Evolutionary conservation across 169 alveolate species (phyloP), one percentile per base, ranked within the genome.

Genomic region (Cystoisospora suis): DNA sequence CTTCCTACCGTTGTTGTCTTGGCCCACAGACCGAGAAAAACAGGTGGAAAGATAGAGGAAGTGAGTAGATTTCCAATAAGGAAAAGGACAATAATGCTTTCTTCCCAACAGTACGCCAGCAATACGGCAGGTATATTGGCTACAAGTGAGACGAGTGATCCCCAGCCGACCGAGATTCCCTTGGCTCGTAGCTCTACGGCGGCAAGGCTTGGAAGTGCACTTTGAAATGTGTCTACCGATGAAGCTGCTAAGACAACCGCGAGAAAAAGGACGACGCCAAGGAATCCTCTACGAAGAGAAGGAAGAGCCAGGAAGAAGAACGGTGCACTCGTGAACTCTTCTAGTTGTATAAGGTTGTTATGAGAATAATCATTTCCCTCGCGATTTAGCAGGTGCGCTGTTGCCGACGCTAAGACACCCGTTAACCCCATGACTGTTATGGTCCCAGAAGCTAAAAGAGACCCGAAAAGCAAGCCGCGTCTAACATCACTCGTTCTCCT

Each of bases 41-140:
- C 27, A 38, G 83, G 83, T 56, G 83, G 83, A 38, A 34, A 72
- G 56, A 40, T 7, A 2, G 83, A 46, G 15, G 83, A 46, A 0
- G 83, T 40, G 56, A 72, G 83, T 29, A 72, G 83, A 53, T 72
- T 72, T 46, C 83, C 83, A 17, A 72, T 72, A 12, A 72, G 83
- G 32, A 72, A 3, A 38, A 72, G 83, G 27, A 40, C 58, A 9
- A 72, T 34, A 38, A 72, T 4, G 32, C 83, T 72, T 17, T 72
- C 83, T 17, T 12, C 20, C 83, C 83, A 72, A 53, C 34, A 6
- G 83, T 36, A 72, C 53, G 83, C 83, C 3, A 72, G 47, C 15
- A 34, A 9, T n/a, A 72, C 83, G 32, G 83, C 83, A 36, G 83
- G 58, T 29, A 72, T 2, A 53, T 72, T 72, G n/a, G 56, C 83